Percentiles rank a stretch among this genome's conserved stretches.
Conservation (phyloP, 805 yeast species). For the Wickerhamiella cacticola region DNA sequence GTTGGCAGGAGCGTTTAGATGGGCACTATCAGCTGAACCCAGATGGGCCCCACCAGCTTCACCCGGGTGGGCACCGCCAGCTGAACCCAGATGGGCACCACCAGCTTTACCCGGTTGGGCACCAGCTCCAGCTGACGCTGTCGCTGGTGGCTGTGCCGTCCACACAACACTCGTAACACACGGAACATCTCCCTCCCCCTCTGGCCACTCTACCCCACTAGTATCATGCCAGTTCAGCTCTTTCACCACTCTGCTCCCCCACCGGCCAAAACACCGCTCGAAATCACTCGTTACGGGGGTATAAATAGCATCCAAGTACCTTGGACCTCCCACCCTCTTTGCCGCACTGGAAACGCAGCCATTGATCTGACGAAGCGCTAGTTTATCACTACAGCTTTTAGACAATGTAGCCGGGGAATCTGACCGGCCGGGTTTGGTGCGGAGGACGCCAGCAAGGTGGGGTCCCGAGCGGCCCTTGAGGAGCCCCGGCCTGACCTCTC, state of each 20-base stretch:
- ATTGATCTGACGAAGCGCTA: constrained; percentile 45
- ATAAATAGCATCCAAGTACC: constrained; percentile 1
- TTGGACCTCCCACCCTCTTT: constrained; percentile 14
- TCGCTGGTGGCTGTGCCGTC: no score
- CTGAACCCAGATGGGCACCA: no score
- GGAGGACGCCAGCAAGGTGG: constrained; percentile 42
- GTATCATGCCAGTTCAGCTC: constrained; percentile 5
- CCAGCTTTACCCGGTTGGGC: no score
- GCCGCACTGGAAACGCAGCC: constrained; percentile 28
- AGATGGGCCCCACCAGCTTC: no score
- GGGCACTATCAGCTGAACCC: no score
- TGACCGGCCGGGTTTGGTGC: constrained; percentile 86
- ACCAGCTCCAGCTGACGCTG: no score
- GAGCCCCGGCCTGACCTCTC: constrained; percentile 1
- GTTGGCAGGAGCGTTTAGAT: constrained; percentile 12
- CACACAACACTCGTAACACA: constrained; percentile 6
- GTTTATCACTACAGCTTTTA: constrained; percentile 83
- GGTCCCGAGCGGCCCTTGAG: constrained; percentile 11
- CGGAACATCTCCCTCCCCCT: constrained; percentile 8
- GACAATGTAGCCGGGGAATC: constrained; percentile 65
- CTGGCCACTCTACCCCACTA: not conserved
- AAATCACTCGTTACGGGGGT: constrained; percentile 20
- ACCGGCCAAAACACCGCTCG: constrained; percentile 27
- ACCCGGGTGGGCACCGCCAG: no score
- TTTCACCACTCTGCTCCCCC: constrained; percentile 12